A percentile compares a stretch with the other conserved stretches of the same genome.
These are phyloP conservation scores for Phragmites australis DNA, from an alignment of 176 grass and related monocot species.

Conservation along the genomic window DNA sequence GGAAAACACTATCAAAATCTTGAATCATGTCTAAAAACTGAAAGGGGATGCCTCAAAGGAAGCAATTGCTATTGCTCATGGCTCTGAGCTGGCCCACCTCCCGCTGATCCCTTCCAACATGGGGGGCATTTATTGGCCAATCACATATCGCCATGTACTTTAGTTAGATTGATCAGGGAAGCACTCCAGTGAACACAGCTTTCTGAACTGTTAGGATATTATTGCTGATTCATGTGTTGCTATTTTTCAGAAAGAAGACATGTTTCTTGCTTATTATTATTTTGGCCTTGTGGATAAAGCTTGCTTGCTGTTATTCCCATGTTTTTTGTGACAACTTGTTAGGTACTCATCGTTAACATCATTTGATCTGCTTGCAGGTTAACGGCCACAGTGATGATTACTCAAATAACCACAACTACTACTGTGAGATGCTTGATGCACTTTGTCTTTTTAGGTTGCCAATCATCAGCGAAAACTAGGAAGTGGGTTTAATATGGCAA, in stretches of 20 bases:
- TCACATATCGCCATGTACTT: neutral
- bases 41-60: neutral
- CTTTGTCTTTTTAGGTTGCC: constrained; percentile 12
- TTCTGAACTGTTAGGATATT: neutral
- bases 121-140: neutral
- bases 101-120: neutral
- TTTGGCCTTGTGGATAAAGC: constrained; percentile 2
- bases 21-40: neutral
- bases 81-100: neutral
- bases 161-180: neutral
- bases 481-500: constrained; percentile 14
- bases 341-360: constrained; percentile 17
- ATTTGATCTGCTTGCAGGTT: constrained; percentile 36
- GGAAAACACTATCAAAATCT: neutral
- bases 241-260: neutral
- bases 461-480: neutral
- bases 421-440: neutral
- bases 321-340: constrained; percentile 19
- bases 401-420: neutral
- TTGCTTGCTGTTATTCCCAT: neutral
- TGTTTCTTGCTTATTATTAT: neutral
- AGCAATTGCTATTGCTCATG: neutral
- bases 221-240: neutral
- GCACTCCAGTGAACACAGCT: neutral
- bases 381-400: neutral